phyloP scores from a whole-genome alignment of 352 stramenopile genomes.

The Globisporangium polare region DNA sequence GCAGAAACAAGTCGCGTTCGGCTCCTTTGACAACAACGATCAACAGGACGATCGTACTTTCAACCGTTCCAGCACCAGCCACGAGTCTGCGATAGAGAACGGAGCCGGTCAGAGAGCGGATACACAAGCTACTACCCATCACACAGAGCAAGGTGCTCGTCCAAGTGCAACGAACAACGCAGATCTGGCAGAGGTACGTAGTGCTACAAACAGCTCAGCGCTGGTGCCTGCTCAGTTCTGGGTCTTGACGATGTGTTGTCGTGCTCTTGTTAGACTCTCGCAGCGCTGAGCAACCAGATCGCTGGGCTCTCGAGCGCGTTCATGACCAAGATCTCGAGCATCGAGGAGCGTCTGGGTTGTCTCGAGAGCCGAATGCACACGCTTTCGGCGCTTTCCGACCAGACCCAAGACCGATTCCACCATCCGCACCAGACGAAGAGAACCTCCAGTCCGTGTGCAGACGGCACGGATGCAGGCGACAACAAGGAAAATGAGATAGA shows the following conservation, averaged over 20 bases:
- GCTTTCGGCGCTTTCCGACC: slow-evolving; percentile 16
- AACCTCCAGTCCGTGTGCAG: background rate
- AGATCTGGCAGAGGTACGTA: slow-evolving; percentile 5
- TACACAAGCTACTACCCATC: background rate
- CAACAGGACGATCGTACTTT: background rate
- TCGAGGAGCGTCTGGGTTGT: slow-evolving; percentile 29
- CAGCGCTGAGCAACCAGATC: slow-evolving; percentile 30
- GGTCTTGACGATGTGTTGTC: background rate
- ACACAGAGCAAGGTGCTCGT: background rate
- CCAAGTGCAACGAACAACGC: background rate
- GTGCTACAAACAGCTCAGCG: background rate
- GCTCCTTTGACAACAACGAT: background rate
- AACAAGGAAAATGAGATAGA: background rate
- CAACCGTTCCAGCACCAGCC: background rate
- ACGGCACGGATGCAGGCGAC: background rate
- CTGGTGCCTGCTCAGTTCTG: no score
- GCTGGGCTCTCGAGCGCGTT: slow-evolving; percentile 27
- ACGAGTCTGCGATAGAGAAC: background rate
- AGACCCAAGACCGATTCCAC: slow-evolving; percentile 21
- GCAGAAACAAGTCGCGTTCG: background rate
- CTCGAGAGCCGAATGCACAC: slow-evolving; percentile 30
- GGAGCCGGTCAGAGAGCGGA: no score
- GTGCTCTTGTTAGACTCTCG: slow-evolving; percentile 11
- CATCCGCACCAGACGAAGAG: slow-evolving; percentile 8
- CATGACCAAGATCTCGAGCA: slow-evolving; percentile 29